Percentiles rank a stretch among this genome's conserved stretches.
These are phyloP conservation scores for Galerina sulciceps DNA, from an alignment of 768 basidiomycete genomes.

Conservation along the genomic window DNA sequence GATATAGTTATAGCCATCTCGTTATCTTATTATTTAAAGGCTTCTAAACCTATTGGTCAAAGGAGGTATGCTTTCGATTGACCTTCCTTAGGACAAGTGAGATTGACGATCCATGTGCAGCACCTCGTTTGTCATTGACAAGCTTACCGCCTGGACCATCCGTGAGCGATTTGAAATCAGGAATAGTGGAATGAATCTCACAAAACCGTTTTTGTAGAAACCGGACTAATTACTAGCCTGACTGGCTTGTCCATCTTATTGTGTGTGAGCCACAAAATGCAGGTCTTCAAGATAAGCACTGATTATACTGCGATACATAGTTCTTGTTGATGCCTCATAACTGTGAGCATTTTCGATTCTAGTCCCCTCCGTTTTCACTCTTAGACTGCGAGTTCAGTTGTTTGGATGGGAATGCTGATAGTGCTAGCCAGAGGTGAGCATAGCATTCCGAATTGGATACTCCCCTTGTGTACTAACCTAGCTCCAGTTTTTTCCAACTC, in stretches of 20 bases:
- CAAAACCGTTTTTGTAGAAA: background rate
- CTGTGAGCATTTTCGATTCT: background rate
- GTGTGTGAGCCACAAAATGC: background rate
- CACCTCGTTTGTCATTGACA: background rate
- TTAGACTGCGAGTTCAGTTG: background rate
- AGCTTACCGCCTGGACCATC: conserved; percentile 8
- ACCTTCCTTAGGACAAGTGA: background rate
- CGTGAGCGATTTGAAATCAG: background rate
- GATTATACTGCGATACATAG: background rate
- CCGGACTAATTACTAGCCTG: background rate
- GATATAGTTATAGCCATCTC: background rate
- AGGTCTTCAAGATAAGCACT: background rate
- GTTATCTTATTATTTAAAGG: background rate
- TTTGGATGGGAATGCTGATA: background rate
- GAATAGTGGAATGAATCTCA: background rate
- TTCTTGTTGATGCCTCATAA: background rate
- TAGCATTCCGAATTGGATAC: background rate
- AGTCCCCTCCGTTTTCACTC: background rate
- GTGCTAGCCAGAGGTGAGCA: background rate
- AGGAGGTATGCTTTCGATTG: background rate
- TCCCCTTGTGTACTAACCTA: background rate
- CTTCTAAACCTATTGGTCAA: background rate
- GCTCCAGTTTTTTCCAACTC: conserved; percentile 7
- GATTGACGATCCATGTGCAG: background rate
- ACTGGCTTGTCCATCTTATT: background rate